phyloP scores from a whole-genome alignment of 2,329 filamentous ascomycete genomes.

The Drechslerella dactyloides region DNA sequence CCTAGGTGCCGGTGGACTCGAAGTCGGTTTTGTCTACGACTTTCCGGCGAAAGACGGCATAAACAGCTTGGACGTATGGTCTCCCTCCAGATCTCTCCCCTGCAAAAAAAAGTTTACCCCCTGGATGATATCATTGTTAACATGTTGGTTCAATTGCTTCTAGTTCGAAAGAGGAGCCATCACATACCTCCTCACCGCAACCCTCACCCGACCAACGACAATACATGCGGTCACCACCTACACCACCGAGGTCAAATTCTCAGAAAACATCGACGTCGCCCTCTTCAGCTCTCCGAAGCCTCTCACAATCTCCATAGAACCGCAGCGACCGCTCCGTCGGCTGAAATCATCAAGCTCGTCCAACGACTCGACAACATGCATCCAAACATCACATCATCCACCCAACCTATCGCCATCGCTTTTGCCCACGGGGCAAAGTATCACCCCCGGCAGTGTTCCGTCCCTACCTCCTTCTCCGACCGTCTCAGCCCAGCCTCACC shows the following conservation, averaged over 20 bases:
- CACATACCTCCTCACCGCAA: constrained; percentile 87
- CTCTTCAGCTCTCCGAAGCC: constrained; percentile 75
- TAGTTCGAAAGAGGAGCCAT: constrained; percentile 96
- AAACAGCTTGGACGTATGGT: constrained; percentile 91
- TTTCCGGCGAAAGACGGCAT: constrained; percentile 70
- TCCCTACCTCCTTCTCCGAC: constrained; percentile 44
- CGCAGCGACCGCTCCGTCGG: constrained; percentile 68
- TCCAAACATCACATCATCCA: constrained; percentile 60
- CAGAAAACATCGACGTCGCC: constrained; percentile 85
- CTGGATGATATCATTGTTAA: constrained; percentile 10
- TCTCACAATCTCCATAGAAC: constrained; percentile 83
- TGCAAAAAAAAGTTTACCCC: too few species aligned
- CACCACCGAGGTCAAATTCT: constrained; percentile 78
- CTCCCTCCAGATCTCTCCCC: constrained; percentile 5
- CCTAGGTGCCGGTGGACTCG: constrained; percentile 74
- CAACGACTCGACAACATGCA: constrained; percentile 51
- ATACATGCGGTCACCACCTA: constrained; percentile 80
- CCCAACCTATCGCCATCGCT: constrained; percentile 69
- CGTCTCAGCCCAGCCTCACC: constrained; percentile 36
- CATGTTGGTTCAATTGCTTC: constrained; percentile 13
- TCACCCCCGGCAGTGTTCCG: constrained; percentile 53
- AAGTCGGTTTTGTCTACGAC: constrained; percentile 77
- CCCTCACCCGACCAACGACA: constrained; percentile 83
- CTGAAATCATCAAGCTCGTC: constrained; percentile 52
- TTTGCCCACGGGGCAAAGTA: constrained; percentile 65